These are phyloP conservation scores for Aspergillus avenaceus DNA, from an alignment of 495 filamentous ascomycete species.

Conservation along the genomic window DNA sequence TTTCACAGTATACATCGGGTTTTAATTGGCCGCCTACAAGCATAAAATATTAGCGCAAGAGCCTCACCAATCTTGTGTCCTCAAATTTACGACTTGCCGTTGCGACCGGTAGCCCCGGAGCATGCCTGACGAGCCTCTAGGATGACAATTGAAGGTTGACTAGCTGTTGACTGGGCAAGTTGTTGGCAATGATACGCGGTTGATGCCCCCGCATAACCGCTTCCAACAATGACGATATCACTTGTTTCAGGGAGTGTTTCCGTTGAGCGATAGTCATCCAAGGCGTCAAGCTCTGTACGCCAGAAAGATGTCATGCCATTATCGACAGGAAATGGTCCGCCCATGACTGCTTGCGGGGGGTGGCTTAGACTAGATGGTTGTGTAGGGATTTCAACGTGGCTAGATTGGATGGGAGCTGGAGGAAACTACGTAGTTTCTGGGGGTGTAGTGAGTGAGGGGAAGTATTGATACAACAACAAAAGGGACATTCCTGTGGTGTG, in stretches of 20 bases:
- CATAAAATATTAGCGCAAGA: neutral
- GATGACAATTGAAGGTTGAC: conserved; percentile 53
- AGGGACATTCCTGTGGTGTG: no score
- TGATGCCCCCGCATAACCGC: conserved; percentile 67
- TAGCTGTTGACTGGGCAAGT: conserved; percentile 24
- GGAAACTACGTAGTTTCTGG: neutral
- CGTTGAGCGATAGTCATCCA: conserved; percentile 61
- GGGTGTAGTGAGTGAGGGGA: no score
- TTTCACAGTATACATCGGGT: conserved; percentile 30
- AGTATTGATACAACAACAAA: no score
- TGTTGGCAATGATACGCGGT: conserved; percentile 58
- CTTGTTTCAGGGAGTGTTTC: conserved; percentile 52
- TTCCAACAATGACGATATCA: conserved; percentile 69
- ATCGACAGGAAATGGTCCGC: conserved; percentile 24
- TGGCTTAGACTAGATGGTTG: neutral
- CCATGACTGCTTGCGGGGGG: neutral
- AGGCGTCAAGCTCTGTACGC: conserved; percentile 52
- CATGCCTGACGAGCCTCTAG: conserved; percentile 80
- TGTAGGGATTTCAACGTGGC: no score
- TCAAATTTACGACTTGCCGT: conserved; percentile 17
- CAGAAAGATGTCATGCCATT: conserved; percentile 70
- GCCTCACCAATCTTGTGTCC: neutral
- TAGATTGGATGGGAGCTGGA: no score
- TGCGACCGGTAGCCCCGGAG: conserved; percentile 74
- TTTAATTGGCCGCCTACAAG: conserved; percentile 32